Evolutionary conservation across 306 rosid species (phyloP), one percentile per base, ranked within the genome.

Genomic region (Rosa lucieae): DNA sequence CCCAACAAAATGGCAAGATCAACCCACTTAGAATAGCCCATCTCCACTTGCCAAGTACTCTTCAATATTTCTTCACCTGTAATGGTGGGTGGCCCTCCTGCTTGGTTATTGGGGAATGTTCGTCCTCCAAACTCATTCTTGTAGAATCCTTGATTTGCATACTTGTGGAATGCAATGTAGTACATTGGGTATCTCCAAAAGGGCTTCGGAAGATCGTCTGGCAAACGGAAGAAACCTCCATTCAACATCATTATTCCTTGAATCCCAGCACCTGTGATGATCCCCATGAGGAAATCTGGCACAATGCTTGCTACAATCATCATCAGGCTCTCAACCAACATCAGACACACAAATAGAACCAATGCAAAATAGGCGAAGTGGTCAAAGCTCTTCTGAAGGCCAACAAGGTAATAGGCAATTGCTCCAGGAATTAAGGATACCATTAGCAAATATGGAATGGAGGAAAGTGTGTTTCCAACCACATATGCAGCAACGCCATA

Each of bases 291-390:
- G 46, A 76, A 90, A 67, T 90, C 87, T 5, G 94, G 88, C 10
- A 82, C 82, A 20, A 90, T 39, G 39, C 93, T 86, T 1, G 87
- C 90, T 29, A 91, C 89, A 20, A 89, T 82, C 92, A 91, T 86
- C 96, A 91, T 91, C 2, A 88, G 78, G 87, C 93, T 86, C 75
- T 91, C 93, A 3, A 89, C 96, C 81, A 85, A 67, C 79, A 85
- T 73, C 81, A 84, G 70, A 29, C 67, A 39, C n/a, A 73, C 76
- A 59, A 91, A 89, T 17, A 89, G 88, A 2, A 86, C 73, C 23
- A 80, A n/a, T n/a, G 82, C 40, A 5, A 91, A 86, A 82, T 74
- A 89, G 20, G 84, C 67, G 53, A 88, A 89, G 74, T 88, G 88
- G 0, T 80, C 84, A 2, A 68, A 1, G 13, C 85, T 77, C 35